Evolutionary conservation across 2,329 filamentous ascomycete genomes (phyloP), one percentile per base, ranked within the genome.

Genomic region (Atkinsonella hypoxylon): DNA sequence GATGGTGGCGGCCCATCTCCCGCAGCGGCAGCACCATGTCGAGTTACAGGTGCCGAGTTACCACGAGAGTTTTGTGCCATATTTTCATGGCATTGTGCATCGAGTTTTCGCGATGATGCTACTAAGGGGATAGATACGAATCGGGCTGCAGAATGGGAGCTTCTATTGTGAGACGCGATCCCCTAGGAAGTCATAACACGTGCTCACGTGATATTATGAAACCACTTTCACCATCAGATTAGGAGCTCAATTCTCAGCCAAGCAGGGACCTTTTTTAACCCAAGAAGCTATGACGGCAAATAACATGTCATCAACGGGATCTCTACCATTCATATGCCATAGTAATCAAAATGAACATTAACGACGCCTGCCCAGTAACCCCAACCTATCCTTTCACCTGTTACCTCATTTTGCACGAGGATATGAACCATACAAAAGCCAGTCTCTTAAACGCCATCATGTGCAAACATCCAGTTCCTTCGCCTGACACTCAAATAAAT

Each of bases 1-100:
- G 90, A 95, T 12, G 89, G 85, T 39, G 82, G 81, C 44, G 72
- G 70, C 10, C 57, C 60, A 17, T 56, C 53, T 32, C 55, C 51
- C 31, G 52, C 42, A 20, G 55, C 57, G 45, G 53, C 55, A 45
- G 51, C 56, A 45, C 54, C 47, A 41, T 48, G 48, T 17, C 53
- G 44, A 45, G 53, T 55, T 50, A 53, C 50, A 31, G 56, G 51
- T 22, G 50, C 53, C 45, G 48, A 54, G 47, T 55, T 62, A 22
- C 45, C 55, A 49, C 53, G 52, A 53, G 50, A 46, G 49, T 57
- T 54, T 20, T 59, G 55, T 30, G 57, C 59, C 66, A 69, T 69
- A 38, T 56, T 54, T 51, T 46, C 53, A 17, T 47, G 51, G 53
- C 63, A 67, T 65, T 45, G 54, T 59, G 38, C 20, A 15, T 4